Conservation (phyloP, 495 filamentous ascomycete species). For the Tricharina praecox region DNA sequence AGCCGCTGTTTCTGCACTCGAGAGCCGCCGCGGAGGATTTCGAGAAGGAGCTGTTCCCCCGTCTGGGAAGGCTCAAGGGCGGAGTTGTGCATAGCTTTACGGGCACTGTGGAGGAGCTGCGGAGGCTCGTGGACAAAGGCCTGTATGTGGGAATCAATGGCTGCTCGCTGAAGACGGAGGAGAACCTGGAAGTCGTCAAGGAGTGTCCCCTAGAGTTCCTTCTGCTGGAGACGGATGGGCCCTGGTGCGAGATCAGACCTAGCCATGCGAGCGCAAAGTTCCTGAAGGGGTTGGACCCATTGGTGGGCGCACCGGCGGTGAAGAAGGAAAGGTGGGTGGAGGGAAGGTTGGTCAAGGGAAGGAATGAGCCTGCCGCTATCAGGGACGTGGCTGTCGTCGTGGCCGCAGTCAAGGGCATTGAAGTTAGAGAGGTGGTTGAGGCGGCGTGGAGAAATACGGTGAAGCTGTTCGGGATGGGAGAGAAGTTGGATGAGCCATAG, state of each 20-base stretch:
- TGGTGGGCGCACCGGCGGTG: constrained; percentile 31
- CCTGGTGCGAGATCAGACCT: constrained; percentile 62
- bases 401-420: constrained; percentile 63
- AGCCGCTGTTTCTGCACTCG: constrained; percentile 82
- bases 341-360: constrained; percentile 70
- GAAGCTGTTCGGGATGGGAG: constrained; percentile 46
- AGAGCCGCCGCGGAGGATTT: constrained; percentile 72
- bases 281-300: constrained; percentile 23
- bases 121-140: constrained; percentile 52
- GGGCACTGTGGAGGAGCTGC: constrained; percentile 68
- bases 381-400: constrained; percentile 70
- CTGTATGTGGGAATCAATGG: constrained; percentile 80
- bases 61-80: constrained; percentile 36
- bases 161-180: constrained; percentile 79
- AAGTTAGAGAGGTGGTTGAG: constrained; percentile 66
- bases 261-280: constrained; percentile 46
- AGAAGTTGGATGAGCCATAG: not conserved
- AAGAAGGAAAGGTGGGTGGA: constrained; percentile 90
- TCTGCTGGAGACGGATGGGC: constrained; percentile 88
- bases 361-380: constrained; percentile 80
- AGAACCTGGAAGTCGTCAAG: constrained; percentile 66
- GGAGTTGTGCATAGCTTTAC: constrained; percentile 88
- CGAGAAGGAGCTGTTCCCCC: constrained; percentile 40
- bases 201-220: constrained; percentile 54
- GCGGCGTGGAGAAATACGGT: constrained; percentile 73